phyloP scores from a whole-genome alignment of 352 stramenopile species.

The Globisporangium splendens region DNA sequence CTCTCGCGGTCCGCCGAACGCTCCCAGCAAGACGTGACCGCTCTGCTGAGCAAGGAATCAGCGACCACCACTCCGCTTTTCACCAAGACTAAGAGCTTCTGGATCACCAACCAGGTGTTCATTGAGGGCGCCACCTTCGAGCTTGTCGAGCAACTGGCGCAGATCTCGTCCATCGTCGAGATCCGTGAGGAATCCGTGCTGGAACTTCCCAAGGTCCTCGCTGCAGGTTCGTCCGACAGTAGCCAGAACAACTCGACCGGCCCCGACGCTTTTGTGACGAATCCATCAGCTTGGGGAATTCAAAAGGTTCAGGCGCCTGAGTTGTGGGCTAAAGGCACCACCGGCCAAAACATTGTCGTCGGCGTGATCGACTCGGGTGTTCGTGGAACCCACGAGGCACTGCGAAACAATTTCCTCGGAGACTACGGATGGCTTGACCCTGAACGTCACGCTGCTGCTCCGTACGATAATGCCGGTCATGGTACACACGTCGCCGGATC shows the following conservation, averaged over 20 bases:
- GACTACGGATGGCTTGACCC: constrained; percentile 17
- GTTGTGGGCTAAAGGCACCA: constrained; percentile 14
- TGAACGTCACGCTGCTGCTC: constrained; percentile 12
- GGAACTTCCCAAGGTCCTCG: neutral
- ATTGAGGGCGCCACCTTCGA: constrained; percentile 13
- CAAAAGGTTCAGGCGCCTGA: constrained; percentile 12
- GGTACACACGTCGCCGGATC: constrained; percentile 18
- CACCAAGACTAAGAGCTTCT: constrained; percentile 14
- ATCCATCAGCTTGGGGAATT: constrained; percentile 9
- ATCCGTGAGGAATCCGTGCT: constrained; percentile 12
- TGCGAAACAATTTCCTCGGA: constrained; percentile 17
- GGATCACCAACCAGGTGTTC: constrained; percentile 24
- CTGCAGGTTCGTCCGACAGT: too few relatives aligned
- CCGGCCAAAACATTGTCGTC: constrained; percentile 15
- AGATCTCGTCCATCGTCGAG: constrained; percentile 5
- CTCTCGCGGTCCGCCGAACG: too few relatives aligned
- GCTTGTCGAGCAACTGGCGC: constrained; percentile 16
- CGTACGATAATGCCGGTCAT: constrained; percentile 20
- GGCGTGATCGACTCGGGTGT: constrained; percentile 20
- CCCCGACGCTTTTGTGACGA: neutral
- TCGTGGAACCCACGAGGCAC: constrained; percentile 14
- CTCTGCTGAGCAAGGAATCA: neutral
- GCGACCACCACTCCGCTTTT: neutral
- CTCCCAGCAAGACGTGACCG: too few relatives aligned
- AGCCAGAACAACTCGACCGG: neutral